These are phyloP conservation scores for Candida argentea DNA, from an alignment of 805 yeast species.

Conservation along the genomic window DNA sequence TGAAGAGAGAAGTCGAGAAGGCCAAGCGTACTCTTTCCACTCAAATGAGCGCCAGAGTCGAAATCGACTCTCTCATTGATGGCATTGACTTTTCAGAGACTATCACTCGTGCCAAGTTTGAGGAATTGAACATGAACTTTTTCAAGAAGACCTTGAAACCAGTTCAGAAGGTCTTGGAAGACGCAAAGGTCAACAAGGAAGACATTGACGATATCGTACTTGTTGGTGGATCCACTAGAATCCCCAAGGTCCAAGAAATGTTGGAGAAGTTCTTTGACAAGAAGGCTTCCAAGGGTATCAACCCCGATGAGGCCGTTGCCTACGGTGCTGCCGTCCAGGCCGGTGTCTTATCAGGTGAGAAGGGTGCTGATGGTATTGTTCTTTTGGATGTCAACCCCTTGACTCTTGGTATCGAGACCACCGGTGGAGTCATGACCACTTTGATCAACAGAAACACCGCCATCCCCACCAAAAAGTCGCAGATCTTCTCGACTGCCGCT, in stretches of 20 bases:
- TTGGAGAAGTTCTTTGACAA: constrained; percentile 35
- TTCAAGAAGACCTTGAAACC: constrained; percentile 38
- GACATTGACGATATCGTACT: constrained; percentile 37
- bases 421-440: constrained; percentile 98
- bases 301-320: constrained; percentile 43
- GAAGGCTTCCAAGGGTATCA: constrained; percentile 38
- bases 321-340: constrained; percentile 94
- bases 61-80: constrained; percentile 39
- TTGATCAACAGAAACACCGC: constrained; percentile 99
- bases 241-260: constrained; percentile 40
- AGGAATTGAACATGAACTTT: constrained; percentile 35
- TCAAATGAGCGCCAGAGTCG: constrained; percentile 32
- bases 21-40: constrained; percentile 40
- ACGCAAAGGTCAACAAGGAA: constrained; percentile 35
- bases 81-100: constrained; percentile 40
- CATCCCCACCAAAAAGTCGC: constrained; percentile 97
- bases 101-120: constrained; percentile 37
- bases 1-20: constrained; percentile 40
- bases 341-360: constrained; percentile 95
- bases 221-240: constrained; percentile 43
- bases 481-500: constrained; percentile 97
- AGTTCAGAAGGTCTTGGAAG: constrained; percentile 36
- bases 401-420: constrained; percentile 99
- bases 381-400: constrained; percentile 96
- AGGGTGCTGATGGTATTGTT: constrained; percentile 90